Evolutionary conservation across 2,329 filamentous ascomycete species (phyloP).

Genomic region (Falciphora oryzae): DNA sequence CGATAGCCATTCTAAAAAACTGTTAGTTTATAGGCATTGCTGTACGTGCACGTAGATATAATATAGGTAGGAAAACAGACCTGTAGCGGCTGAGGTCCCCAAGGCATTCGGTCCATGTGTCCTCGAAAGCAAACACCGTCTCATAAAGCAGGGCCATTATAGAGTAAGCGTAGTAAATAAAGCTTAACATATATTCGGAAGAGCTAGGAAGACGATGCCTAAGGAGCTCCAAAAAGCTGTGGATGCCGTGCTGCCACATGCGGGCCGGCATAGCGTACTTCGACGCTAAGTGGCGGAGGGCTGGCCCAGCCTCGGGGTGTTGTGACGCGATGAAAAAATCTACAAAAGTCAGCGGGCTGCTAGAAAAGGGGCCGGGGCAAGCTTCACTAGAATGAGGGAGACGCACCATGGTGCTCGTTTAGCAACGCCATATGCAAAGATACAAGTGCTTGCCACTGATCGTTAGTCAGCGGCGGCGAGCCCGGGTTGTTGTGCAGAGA

Average conservation of each 20-base stretch:
- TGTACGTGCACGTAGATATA: too few species aligned
- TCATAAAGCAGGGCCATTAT: too few species aligned
- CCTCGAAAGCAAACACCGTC: constrained; percentile 71
- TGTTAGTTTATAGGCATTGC: too few species aligned
- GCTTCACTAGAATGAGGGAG: too few species aligned
- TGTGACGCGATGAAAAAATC: constrained; percentile 81
- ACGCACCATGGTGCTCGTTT: constrained; percentile 64
- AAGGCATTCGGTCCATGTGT: constrained; percentile 91
- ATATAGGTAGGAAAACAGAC: constrained; percentile 11
- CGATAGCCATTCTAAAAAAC: constrained; percentile 70
- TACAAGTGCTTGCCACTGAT: too few species aligned
- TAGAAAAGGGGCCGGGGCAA: too few species aligned
- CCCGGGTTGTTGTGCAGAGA: constrained; percentile 37
- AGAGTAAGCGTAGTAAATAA: constrained; percentile 85
- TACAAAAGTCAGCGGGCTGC: too few species aligned
- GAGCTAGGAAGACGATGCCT: constrained; percentile 68
- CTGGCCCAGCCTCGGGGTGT: constrained; percentile 69
- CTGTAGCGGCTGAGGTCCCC: constrained; percentile 77
- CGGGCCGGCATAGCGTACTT: constrained; percentile 89
- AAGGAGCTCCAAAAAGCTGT: constrained; percentile 73
- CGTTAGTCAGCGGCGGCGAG: constrained; percentile 44
- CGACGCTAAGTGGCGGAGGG: constrained; percentile 61
- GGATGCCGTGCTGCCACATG: constrained; percentile 93
- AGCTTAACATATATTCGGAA: constrained; percentile 83
- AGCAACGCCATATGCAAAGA: constrained; percentile 74